Evolutionary conservation across 2,329 filamentous ascomycete species (phyloP), one percentile per base, ranked within the genome.

Genomic region (Chrysosporium queenslandicum): DNA sequence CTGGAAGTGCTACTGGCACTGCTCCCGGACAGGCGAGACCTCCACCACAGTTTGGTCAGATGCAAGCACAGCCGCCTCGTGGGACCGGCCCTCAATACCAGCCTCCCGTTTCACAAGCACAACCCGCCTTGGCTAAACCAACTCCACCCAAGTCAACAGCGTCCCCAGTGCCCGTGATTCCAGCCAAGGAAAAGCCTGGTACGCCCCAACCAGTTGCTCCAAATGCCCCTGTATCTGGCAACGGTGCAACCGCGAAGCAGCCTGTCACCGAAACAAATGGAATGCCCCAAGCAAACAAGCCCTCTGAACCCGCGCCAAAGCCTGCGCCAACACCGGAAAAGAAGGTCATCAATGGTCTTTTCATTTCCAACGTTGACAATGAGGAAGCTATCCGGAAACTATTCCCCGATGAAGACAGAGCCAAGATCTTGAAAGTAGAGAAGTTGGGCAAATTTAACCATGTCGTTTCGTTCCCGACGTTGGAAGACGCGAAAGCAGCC

Each of bases 341-440:
- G 63, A 79, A 88, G 63, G 81, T 79, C 59, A 87, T 85, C 60
- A 84, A 88, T 62, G 91, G 87, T 46, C 79, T 98, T 18, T 98
- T 96, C 68, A 83, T 98, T 55, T 87, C 86, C 72, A 90, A 90
- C 63, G 82, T 90, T 20, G 86, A 83, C 61, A 85, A 80, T 50
- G 87, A 91, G 58, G 87, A 95, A 29, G 86, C 90, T 55, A 85
- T 87, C 34, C 83, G 85, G 53, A 83, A 87, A 30, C 76, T 95
- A 21, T 91, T 98, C 65, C 76, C 81, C 1, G 83, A 92, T 11
- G 87, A 94, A 61, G 88, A 96, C 64, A 83, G 81, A 64, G 66
- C 79, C 29, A 96, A 94, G 73, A 87, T 96, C 58, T 69, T 80
- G 51, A 84, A 83, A 69, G 77, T 91, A 47, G 83, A 88, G 42